Percentiles rank a stretch among this genome's conserved stretches.
phyloP scores from a whole-genome alignment of 352 stramenopile species.

The Phytophthora pseudosyringae region DNA sequence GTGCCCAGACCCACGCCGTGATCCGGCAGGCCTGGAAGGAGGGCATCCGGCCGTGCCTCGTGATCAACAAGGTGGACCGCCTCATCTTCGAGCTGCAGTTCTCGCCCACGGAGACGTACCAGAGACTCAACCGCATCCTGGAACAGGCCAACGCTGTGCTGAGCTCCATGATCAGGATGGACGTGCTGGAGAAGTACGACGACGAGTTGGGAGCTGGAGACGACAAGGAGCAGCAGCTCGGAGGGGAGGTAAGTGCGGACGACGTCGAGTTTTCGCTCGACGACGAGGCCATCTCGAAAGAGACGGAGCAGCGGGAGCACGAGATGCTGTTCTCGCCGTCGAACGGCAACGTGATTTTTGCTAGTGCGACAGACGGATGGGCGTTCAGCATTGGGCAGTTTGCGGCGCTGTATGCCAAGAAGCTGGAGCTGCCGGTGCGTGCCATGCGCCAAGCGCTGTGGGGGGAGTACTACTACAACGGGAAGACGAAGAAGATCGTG shows the following conservation, averaged over 20 bases:
- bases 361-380: constrained; percentile 92
- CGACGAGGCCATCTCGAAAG: constrained; percentile 67
- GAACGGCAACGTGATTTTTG: constrained; percentile 95
- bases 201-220: constrained; percentile 27
- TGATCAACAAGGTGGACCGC: constrained; percentile 98
- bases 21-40: constrained; percentile 95
- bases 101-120: constrained; percentile 91
- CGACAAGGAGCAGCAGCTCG: constrained; percentile 15
- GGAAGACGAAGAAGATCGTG: constrained; percentile 91
- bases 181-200: constrained; percentile 80
- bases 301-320: constrained; percentile 71
- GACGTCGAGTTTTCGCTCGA: constrained; percentile 33
- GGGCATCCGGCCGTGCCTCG: constrained; percentile 93
- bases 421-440: constrained; percentile 66
- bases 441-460: constrained; percentile 87
- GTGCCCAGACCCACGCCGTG: constrained; percentile 91
- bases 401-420: constrained; percentile 75
- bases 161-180: constrained; percentile 81
- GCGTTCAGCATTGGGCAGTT: constrained; percentile 91
- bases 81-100: constrained; percentile 95
- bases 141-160: constrained; percentile 90
- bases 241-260: constrained; percentile 21
- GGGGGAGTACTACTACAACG: constrained; percentile 93
- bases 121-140: constrained; percentile 92
- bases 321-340: constrained; percentile 86